Evolutionary conservation across 345 rosid genomes (phyloP).

Genomic region (Draba incana): DNA sequence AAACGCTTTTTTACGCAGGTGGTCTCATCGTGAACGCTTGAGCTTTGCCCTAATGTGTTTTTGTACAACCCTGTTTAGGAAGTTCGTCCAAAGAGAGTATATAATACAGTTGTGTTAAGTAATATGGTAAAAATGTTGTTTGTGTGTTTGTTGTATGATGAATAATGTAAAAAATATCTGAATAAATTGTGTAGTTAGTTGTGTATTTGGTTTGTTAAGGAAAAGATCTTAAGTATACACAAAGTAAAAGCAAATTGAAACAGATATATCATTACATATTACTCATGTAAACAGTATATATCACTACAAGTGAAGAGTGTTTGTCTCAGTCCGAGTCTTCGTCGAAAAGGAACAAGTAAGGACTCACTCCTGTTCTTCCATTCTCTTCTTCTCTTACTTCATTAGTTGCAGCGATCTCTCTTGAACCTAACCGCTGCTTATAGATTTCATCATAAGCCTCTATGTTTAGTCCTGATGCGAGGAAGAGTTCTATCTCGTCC

Average conservation of each 20-base stretch:
- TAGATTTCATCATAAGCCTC: constrained; percentile 79
- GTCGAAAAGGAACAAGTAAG: constrained; percentile 58
- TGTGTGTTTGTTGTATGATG: background rate
- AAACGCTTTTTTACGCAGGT: constrained; percentile 31
- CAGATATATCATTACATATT: no score
- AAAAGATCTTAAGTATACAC: background rate
- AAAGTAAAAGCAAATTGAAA: background rate
- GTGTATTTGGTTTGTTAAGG: background rate
- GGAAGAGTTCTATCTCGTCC: constrained; percentile 68
- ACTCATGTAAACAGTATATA: background rate
- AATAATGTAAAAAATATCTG: constrained; percentile 17
- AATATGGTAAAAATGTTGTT: constrained; percentile 7
- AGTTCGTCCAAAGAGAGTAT: constrained; percentile 4
- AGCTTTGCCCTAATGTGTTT: constrained; percentile 4
- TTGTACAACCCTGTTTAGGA: background rate
- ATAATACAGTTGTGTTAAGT: background rate
- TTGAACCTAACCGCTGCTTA: constrained; percentile 46
- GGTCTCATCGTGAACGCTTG: constrained; percentile 42
- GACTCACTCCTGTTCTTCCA: constrained; percentile 34
- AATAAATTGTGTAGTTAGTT: constrained; percentile 23
- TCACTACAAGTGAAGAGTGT: background rate
- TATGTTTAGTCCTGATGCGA: constrained; percentile 67
- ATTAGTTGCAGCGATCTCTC: constrained; percentile 26
- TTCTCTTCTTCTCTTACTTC: constrained; percentile 38
- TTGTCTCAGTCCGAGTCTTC: constrained; percentile 50